Base-by-base conservation (phyloP, 495 filamentous ascomycete genomes). In the Lineolata rhizophorae region DNA sequence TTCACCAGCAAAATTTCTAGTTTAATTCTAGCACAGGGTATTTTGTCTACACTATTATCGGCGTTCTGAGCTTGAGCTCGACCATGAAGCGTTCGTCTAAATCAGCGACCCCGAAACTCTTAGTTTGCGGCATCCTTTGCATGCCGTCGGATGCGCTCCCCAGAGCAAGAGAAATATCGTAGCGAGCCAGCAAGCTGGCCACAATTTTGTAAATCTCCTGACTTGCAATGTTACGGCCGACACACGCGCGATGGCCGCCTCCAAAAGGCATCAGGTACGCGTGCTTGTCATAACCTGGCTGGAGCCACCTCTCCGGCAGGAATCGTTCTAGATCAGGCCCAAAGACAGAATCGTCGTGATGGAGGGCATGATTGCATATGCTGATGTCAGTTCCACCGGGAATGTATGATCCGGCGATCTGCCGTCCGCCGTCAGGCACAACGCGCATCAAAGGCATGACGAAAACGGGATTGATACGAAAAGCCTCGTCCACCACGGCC, bases 181-280 rank as follows among this genome's bases (percentile, higher is more conserved):
- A n/a, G n/a, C n/a, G n/a, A n/a, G n/a, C n/a, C n/a, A n/a, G n/a
- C 22, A 25, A 25, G 22, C 8, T 25, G 12, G 22, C 8, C 22
- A 25, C 8, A 12, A 10, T 6, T 14, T 17, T 22, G 12, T 5
- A 11, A 33, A 20, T 20, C 20, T n/a, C 9, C 9, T 5, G 20
- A 33, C 28, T 30, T 8, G 10, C 28, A 11, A 30, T 30, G 15
- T 30, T 30, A 8, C 28, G 6, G 6, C 28, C 10, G 15, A 30
- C 15, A 11, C 28, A 30, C 8, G 28, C 15, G 8, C 28, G 6
- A 30, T 30, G 10, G 15, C 28, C 28, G 28, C 8, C 28, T 9
- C 15, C 10, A 11, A 25, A 25, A 12, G 22, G 22, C 22, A 25
- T 25, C 8, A 25, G 8, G 8, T 25, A 8, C 8, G 8, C 12